Base-by-base conservation (phyloP, 2,329 filamentous ascomycete species). In the Sordariomycetes sp. region DNA sequence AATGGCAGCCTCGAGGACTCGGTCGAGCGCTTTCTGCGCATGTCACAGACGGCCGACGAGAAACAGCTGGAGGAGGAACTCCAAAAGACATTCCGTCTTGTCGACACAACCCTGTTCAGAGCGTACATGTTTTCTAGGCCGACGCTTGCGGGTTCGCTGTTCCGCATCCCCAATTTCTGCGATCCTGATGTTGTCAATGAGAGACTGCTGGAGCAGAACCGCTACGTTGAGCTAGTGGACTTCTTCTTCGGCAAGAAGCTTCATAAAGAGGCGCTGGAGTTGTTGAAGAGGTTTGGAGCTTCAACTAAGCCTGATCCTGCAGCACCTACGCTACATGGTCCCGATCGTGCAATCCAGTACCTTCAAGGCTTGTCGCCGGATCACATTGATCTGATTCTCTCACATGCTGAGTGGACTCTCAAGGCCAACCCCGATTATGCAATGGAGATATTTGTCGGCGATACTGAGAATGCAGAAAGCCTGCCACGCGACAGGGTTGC, bases 151-250 rank as follows among this genome's bases (percentile, higher is more conserved):
- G 84, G 85, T 3, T 86, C 88, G 1, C 71, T 98, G 0, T 96
- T 98, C 63, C 86, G 92, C 17, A 86, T 96, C 33, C 82, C 88
- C 51, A 98, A 98, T 55, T 96, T 95, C 53, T 96, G 92, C 55
- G 90, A 98, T 47, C 90, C 92, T 1, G 82, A 86, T 20, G 92
- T 96, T 3, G 90, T 98, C 16, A 92, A 94, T 52, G 85, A 94
- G 56, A 87, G 87, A 47, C 66, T 98, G 5, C 78, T 94, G 39
- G 86, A 94, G 53, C 86, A 81, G 26, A 84, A 84, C 38, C 78
- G 88, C 21, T 95, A 94, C 57, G 90, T 82, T 33, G 90, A 96
- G 59, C 66, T 98, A 2, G 87, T 98, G n/a, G 90, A 96, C 55
- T 98, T 98, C 53, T 79, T 96, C 45, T 86, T 93, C 48, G 92